These are phyloP conservation scores for Pholiota adiposa DNA, from an alignment of 1,284 basidiomycete genomes.

Conservation along the genomic window DNA sequence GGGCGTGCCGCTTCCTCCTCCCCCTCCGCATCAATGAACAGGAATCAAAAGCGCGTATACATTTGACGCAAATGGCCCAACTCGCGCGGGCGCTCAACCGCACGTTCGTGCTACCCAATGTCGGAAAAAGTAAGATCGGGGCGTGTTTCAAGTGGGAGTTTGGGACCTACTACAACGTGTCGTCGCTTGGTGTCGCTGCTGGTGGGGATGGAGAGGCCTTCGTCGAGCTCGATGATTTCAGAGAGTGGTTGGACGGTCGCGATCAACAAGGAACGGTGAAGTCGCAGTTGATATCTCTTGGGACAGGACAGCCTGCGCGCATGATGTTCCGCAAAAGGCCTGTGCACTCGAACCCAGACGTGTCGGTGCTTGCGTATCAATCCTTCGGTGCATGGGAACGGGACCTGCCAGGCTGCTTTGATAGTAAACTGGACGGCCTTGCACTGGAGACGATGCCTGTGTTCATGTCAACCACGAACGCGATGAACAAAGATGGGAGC, in stretches of 20 bases:
- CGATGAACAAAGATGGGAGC: conserved; percentile 11
- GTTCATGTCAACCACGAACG: conserved; percentile 15
- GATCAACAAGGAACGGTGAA: conserved; percentile 1
- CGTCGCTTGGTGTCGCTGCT: conserved; percentile 24
- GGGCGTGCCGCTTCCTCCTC: conserved; percentile 47
- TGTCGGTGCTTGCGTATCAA: conserved; percentile 19
- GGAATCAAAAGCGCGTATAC: conserved; percentile 52
- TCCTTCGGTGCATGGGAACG: conserved; percentile 25
- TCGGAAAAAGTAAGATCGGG: conserved; percentile 51
- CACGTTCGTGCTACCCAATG: conserved; percentile 56
- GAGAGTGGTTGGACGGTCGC: conserved; percentile 34
- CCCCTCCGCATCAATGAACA: conserved; percentile 51
- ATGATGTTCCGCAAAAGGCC: conserved; percentile 9
- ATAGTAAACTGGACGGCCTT: conserved; percentile 30
- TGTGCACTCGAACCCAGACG: conserved; percentile 13
- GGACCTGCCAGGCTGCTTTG: conserved; percentile 33
- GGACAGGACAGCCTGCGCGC: conserved; percentile 27
- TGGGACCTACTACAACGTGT: conserved; percentile 48
- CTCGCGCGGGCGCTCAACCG: conserved; percentile 48
- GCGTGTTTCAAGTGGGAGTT: conserved; percentile 49
- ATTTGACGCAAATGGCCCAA: conserved; percentile 46
- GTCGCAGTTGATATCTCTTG: conserved; percentile 23
- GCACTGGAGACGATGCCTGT: conserved; percentile 21
- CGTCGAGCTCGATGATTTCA: conserved; percentile 40
- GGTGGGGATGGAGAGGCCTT: conserved; percentile 18